These are phyloP conservation scores for Diphasiastrum complanatum DNA, from an alignment of 83 land plant genomes.

Conservation along the genomic window DNA sequence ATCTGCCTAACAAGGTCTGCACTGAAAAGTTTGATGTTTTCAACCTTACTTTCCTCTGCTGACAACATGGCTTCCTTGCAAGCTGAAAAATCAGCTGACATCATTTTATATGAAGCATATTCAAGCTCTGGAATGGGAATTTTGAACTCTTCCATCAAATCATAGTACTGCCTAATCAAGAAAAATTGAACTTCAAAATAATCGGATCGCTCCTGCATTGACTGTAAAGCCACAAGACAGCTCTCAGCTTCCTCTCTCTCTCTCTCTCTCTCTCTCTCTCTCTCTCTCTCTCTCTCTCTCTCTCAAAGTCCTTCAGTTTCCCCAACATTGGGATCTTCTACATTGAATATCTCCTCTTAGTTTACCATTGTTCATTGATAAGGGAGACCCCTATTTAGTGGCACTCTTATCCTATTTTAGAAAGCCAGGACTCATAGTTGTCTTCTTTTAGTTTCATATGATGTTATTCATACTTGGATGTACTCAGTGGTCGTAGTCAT, in stretches of 20 bases:
- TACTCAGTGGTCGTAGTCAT: too few species aligned
- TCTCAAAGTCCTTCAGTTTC: background rate
- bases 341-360: too few species aligned
- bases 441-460: too few species aligned
- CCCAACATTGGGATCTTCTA: too few species aligned
- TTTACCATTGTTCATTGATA: too few species aligned
- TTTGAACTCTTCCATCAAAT: conserved; percentile 24
- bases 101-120: conserved; percentile 28
- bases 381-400: too few species aligned
- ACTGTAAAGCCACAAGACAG: conserved; percentile 2
- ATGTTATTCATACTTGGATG: too few species aligned
- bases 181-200: conserved; percentile 20
- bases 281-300: background rate
- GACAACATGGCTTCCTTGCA: conserved; percentile 36
- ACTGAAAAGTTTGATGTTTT: conserved; percentile 28
- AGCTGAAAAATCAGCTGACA: conserved; percentile 22
- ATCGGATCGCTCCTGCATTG: conserved; percentile 23
- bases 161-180: conserved; percentile 18
- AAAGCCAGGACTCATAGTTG: too few species aligned
- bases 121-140: conserved; percentile 29
- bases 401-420: too few species aligned
- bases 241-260: too few species aligned
- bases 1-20: conserved; percentile 29
- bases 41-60: conserved; percentile 27
- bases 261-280: background rate